Percentiles rank a stretch among this genome's conserved stretches.
These are phyloP conservation scores for Exophiala oligosperma DNA, from an alignment of 2,329 filamentous ascomycete genomes.

Conservation along the genomic window DNA sequence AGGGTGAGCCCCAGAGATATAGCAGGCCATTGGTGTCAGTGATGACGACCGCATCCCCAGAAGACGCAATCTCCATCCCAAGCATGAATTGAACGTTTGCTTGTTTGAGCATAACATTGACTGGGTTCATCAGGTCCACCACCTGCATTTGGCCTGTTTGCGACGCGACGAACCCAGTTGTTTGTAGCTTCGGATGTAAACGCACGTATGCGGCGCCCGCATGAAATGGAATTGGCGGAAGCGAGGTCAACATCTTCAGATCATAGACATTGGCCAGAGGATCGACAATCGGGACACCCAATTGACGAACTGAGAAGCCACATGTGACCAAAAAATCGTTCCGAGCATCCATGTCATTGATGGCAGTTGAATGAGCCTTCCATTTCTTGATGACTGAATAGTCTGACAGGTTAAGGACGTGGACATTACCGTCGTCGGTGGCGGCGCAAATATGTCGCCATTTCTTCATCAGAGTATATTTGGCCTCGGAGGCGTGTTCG, in stretches of 20 bases:
- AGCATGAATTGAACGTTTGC: conserved; percentile 76
- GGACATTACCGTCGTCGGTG: conserved; percentile 76
- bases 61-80: conserved; percentile 82
- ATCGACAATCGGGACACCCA: conserved; percentile 79
- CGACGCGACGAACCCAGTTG: conserved; percentile 90
- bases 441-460: conserved; percentile 88
- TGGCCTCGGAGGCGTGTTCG: conserved; percentile 69
- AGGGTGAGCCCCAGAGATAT: conserved; percentile 84
- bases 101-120: conserved; percentile 81
- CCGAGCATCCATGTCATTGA: conserved; percentile 97
- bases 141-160: conserved; percentile 93
- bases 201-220: conserved; percentile 91
- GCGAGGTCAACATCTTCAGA: conserved; percentile 81
- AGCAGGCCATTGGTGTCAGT: conserved; percentile 76
- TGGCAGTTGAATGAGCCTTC: conserved; percentile 83
- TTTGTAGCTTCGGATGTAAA: conserved; percentile 94
- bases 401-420: conserved; percentile 78
- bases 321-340: conserved; percentile 95
- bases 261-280: conserved; percentile 95
- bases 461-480: conserved; percentile 91
- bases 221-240: conserved; percentile 89
- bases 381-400: conserved; percentile 81
- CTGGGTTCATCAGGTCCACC: conserved; percentile 91
- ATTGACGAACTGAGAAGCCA: conserved; percentile 82
- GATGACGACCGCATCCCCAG: conserved; percentile 80